Evolutionary conservation across 305 asterid species (phyloP), one percentile per base, ranked within the genome.

Genomic region (Fraxinus sp.): DNA sequence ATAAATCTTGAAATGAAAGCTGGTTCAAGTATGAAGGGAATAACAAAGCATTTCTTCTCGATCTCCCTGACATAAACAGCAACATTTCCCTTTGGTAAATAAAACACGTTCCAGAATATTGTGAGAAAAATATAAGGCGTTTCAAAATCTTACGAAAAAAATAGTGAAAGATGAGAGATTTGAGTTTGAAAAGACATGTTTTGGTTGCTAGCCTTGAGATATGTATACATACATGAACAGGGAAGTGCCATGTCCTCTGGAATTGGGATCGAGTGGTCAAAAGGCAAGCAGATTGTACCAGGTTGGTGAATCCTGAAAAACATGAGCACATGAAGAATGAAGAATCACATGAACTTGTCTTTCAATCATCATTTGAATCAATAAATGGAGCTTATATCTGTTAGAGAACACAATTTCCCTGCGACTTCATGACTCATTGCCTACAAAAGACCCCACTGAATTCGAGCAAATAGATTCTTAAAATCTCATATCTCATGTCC

Each of bases 41-140:
- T 32, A 32, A 79, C 78, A 24, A 78, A 84, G 6, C 85, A 79
- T 73, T 81, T 82, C 81, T 81, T 84, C 33, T 84, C 80, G 8
- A 22, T 70, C 18, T 84, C 72, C 26, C 87, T 87, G 0, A 81
- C 85, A 7, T 84, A 81, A 33, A 81, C 84, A 24, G 84, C 85
- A 37, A 81, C 33, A 77, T 84, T 32, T 32, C 35, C 35, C 35
- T 32, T 32, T 32, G 35, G 35, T 32, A 32, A 32, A 32, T 32
- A 32, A 32, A 32, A 32, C 35, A 32, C 35, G 35, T 32, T 32
- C 35, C 35, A 32, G 35, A 32, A 32, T 32, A 3, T 32, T 32
- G 5, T 3, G 35, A 32, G 35, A 32, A 32, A 32, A 32, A 32
- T 32, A 32, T 32, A 32, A 32, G 4, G 3, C 35, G 35, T 32